Base-by-base conservation (phyloP, 805 yeast species). In the Sugiyamaella boreocaroliniensis region DNA sequence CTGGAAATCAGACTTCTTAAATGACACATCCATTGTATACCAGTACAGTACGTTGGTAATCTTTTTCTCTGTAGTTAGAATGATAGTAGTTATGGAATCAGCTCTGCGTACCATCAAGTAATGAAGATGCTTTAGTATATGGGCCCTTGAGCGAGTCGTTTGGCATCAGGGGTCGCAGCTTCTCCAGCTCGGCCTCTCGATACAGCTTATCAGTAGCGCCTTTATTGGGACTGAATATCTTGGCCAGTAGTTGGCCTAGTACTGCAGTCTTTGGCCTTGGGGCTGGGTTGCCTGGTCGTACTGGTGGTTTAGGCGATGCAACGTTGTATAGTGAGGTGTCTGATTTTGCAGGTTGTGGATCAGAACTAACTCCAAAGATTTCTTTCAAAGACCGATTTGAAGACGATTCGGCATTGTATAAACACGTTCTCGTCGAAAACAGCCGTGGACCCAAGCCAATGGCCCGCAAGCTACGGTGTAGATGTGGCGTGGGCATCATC, bases 11-110 rank as follows among this genome's bases (percentile, higher is more conserved):
- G 61, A 52, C 34, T 63, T 58, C 44, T 58, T 48, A 43, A 67
- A 63, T 14, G 63, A 47, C 48, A 67, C 51, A 34, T 66, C 68
- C 42, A 62, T 50, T 45, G 64, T 58, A 56, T 66, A 63, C 70
- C 71, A 68, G 55, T 64, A 67, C 32, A 68, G 60, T n/a, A 61
- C 56, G 43, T 54, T 56, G 12, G 70, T 62, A 16, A 32, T 32
- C 8, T 14, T 4, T 4, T 9, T 11, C 11, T 14, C n/a, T 11
- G 37, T 32, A 4, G 37, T 32, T 32, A 32, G 37, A 32, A 32
- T 32, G 4, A 4, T 32, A 32, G n/a, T 32, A 11, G 37, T n/a
- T 32, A 22, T 22, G 26, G 26, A 9, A 32, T 11, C 37, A 32
- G 37, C n/a, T 11, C n/a, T 14, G 8, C 37, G 12, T 32, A 32